phyloP scores from a whole-genome alignment of 371 early-diverging fungal species.

The Mortierella sp. region DNA sequence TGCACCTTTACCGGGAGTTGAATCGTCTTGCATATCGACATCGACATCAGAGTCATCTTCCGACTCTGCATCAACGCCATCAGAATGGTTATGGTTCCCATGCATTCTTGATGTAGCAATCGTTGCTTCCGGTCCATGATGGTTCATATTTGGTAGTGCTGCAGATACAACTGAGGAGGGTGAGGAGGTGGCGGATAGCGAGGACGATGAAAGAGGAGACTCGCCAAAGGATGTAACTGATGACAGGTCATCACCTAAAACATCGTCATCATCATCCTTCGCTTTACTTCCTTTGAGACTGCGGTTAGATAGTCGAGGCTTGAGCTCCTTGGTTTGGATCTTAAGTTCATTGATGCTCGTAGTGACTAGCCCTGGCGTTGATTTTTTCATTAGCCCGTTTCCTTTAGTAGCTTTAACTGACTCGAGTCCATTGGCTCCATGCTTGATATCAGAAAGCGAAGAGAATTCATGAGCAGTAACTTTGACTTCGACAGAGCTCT shows the following conservation, averaged over 20 bases:
- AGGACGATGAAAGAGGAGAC: conserved; percentile 39
- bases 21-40: conserved; percentile 24
- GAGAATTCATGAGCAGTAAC: not conserved
- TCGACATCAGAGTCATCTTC: conserved; percentile 14
- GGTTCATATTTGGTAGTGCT: not conserved
- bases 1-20: not conserved
- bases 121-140: not conserved
- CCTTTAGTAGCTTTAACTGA: not conserved
- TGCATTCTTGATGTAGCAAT: not conserved
- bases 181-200: conserved; percentile 42
- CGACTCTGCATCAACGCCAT: not conserved
- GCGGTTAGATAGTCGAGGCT: conserved; percentile 20
- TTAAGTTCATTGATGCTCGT: conserved; percentile 5
- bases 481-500: not conserved
- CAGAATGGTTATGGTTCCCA: not conserved
- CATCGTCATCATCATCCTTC: conserved; percentile 37
- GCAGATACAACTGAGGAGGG: conserved; percentile 34
- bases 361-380: not conserved
- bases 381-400: not conserved
- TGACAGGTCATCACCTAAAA: conserved; percentile 41
- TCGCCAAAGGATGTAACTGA: conserved; percentile 38
- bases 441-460: not conserved
- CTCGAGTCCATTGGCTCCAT: not conserved
- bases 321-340: conserved; percentile 37
- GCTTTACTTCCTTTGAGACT: conserved; percentile 16